Conservation (phyloP, 2,329 filamentous ascomycete species). For the Exophiala oligosperma region DNA sequence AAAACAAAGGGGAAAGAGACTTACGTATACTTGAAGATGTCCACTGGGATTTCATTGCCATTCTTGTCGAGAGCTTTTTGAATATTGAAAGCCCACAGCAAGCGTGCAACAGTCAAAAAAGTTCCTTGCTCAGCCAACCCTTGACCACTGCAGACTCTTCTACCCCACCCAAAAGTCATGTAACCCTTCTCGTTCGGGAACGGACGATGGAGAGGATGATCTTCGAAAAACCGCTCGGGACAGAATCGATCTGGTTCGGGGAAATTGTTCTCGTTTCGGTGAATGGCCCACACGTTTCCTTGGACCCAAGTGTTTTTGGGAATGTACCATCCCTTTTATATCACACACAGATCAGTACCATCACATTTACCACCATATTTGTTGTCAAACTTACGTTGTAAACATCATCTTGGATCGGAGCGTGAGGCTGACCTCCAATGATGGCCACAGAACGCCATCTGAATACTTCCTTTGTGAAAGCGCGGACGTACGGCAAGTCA, state of each 20-base stretch:
- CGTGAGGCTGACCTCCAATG: conserved; percentile 49
- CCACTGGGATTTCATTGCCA: conserved; percentile 52
- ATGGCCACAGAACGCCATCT: conserved; percentile 36
- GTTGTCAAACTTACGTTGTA: conserved; percentile 40
- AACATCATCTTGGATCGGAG: conserved; percentile 49
- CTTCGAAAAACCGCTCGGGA: conserved; percentile 39
- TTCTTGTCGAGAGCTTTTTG: conserved; percentile 24
- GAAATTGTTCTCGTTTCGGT: conserved; percentile 41
- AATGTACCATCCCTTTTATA: conserved; percentile 43
- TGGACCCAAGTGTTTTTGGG: conserved; percentile 49
- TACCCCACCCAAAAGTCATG: conserved; percentile 58
- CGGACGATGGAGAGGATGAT: conserved; percentile 31
- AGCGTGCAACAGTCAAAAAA: conserved; percentile 57
- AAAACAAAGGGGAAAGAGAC: conserved; percentile 30
- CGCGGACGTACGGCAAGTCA: conserved; percentile 54
- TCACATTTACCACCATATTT: too few species aligned
- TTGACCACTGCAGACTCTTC: conserved; percentile 37
- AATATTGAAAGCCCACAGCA: conserved; percentile 35
- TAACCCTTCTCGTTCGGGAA: conserved; percentile 45
- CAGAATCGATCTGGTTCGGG: conserved; percentile 49
- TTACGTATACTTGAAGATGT: conserved; percentile 56
- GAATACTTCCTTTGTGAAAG: conserved; percentile 57
- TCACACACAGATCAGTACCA: too few species aligned
- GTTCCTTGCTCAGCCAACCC: conserved; percentile 37
- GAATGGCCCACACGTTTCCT: conserved; percentile 45